Evolutionary conservation across 805 yeast genomes (phyloP), one percentile per base, ranked within the genome.

Genomic region (Zygoascus ofunaensis): DNA sequence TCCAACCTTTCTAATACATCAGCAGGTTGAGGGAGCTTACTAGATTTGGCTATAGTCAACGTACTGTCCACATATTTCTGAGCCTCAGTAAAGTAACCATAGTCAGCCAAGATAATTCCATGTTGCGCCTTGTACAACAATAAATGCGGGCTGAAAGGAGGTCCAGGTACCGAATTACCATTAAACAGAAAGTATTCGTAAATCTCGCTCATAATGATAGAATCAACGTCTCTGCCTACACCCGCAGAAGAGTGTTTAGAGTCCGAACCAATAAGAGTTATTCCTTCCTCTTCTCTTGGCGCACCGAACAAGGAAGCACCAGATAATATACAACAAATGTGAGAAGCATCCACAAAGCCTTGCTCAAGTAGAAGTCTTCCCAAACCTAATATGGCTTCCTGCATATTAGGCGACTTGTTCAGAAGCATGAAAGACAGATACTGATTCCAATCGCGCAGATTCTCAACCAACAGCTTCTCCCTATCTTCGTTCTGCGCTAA

Each of bases 81-180:
- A 2, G 94, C 79, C 17, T 75, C 80, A 1, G 70, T 49, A 14
- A 69, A 57, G 30, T 65, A 58, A 2, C 90, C 92, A 48, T 71
- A 64, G 51, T 87, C 97, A 2, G 83, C 80, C 49, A 87, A 66
- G 20, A 71, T 64, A 39, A 72, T 71, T 0, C 92, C 92, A 55
- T 84, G 92, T 22, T 68, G 69, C 34, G 85, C 62, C 56, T 82
- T 84, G 50, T 74, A 68, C 0, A 77, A 69, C 14, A 82, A 56
- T 53, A 83, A 61, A 49, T 79, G 83, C 0, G 79, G 71, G 39
- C 71, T 69, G 12, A 28, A 19, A 5, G 32, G n/a, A 21, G 22
- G 21, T 5, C 14, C 19, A 21, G 38, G 18, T 12, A 22, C 21
- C 5, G 45, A 34, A 21, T 41, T 34, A 33, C 44, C 37, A 60